Percentiles rank a stretch among this genome's conserved stretches.
phyloP scores from a whole-genome alignment of 1,139 yeast species.

The Yamadazyma friedrichii region DNA sequence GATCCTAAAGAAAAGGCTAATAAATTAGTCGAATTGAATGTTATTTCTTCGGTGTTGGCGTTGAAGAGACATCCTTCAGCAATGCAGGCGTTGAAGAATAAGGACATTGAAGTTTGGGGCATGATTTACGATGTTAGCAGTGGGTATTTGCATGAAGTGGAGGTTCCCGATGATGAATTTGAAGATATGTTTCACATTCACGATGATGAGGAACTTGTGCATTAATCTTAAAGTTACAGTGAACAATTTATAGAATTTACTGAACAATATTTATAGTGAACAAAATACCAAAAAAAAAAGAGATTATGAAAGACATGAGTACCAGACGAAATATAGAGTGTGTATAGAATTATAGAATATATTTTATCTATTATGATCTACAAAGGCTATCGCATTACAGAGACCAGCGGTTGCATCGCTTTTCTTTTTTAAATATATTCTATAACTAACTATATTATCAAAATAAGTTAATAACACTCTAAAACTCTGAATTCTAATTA shows the following conservation, averaged over 20 bases:
- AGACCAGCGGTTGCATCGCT: too few relatives aligned
- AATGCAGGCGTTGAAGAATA: constrained; percentile 61
- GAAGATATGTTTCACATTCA: constrained; percentile 51
- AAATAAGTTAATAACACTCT: too few relatives aligned
- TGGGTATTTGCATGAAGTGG: constrained; percentile 62
- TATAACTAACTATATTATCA: too few relatives aligned
- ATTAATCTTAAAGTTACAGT: constrained; percentile 5
- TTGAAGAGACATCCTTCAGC: constrained; percentile 75
- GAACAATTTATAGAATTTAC: background rate
- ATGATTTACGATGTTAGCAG: constrained; percentile 82
- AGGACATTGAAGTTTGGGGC: constrained; percentile 88
- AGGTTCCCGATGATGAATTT: constrained; percentile 52
- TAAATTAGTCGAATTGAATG: constrained; percentile 77
- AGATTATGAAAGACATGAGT: background rate
- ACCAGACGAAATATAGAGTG: background rate
- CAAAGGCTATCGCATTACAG: too few relatives aligned
- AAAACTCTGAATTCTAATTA: too few relatives aligned
- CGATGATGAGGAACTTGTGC: constrained; percentile 32
- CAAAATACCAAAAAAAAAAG: background rate
- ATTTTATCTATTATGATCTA: too few relatives aligned
- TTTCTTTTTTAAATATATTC: too few relatives aligned
- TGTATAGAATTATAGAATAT: too few relatives aligned
- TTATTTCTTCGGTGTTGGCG: constrained; percentile 56
- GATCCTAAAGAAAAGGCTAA: constrained; percentile 61
- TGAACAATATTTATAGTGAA: background rate